Percentiles rank a stretch among this genome's conserved stretches.
These are phyloP conservation scores for Arthrobotrys sinensis DNA, from an alignment of 2,329 filamentous ascomycete species.

Conservation along the genomic window DNA sequence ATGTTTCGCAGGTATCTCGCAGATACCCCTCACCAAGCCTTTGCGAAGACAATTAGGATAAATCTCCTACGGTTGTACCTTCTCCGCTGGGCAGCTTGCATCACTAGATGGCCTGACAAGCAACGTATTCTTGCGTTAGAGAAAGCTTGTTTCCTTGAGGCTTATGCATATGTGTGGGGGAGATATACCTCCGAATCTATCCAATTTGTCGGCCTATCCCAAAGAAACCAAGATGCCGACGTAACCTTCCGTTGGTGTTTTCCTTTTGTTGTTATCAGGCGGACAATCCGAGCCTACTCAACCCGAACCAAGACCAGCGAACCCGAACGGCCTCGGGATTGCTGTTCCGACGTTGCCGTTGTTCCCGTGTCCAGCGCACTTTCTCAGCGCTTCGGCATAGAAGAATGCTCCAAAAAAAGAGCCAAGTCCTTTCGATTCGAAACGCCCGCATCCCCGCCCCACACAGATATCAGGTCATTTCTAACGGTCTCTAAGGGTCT, in stretches of 20 bases:
- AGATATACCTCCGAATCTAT: constrained; percentile 16
- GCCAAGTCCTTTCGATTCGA: constrained; percentile 28
- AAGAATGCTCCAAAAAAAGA: constrained; percentile 4
- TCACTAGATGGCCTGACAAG: constrained; percentile 28
- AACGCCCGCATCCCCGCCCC: constrained; percentile 33
- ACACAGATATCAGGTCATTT: constrained; percentile 31
- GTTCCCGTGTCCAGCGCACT: constrained; percentile 20
- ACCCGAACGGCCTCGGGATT: constrained; percentile 31
- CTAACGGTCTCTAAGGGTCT: constrained; percentile 20
- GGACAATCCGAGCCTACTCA: constrained; percentile 32
- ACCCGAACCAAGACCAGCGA: constrained; percentile 34
- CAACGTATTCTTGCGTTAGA: constrained; percentile 31
- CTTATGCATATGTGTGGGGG: constrained; percentile 18
- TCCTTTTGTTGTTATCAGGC: constrained; percentile 3
- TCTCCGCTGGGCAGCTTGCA: constrained; percentile 16
- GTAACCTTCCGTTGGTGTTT: constrained; percentile 15
- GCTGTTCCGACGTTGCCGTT: constrained; percentile 25
- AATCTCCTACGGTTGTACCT: constrained; percentile 30
- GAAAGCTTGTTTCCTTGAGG: constrained; percentile 28
- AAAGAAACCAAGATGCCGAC: constrained; percentile 13
- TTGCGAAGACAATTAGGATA: background rate
- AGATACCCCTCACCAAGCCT: constrained; percentile 10
- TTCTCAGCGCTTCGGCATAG: constrained; percentile 21
- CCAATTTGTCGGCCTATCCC: constrained; percentile 16
- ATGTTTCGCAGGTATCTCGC: background rate